Percentiles rank a stretch among this genome's conserved stretches.
Conservation (phyloP, 2,329 filamentous ascomycete species). For the Lachnellula suecica region DNA sequence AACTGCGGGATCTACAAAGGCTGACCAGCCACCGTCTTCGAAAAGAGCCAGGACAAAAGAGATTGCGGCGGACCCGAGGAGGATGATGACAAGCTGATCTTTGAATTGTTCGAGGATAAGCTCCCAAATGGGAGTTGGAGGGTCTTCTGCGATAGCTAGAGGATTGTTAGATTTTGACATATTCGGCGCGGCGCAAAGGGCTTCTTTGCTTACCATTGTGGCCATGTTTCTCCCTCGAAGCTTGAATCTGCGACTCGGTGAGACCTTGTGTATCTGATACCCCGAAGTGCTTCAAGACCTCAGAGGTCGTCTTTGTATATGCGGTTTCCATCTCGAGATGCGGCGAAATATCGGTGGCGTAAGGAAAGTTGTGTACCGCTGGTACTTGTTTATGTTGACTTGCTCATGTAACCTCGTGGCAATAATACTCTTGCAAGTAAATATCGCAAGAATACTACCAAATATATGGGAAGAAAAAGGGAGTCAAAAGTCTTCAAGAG, state of each 20-base stretch:
- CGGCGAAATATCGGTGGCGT: slow-evolving; percentile 5
- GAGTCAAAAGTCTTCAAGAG: neutral
- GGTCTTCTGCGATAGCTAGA: slow-evolving; percentile 78
- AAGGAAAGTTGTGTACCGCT: slow-evolving; percentile 13
- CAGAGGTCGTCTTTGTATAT: slow-evolving; percentile 55
- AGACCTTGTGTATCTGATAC: slow-evolving; percentile 57
- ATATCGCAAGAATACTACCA: slow-evolving; percentile 7
- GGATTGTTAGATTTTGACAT: slow-evolving; percentile 20
- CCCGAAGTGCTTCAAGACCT: slow-evolving; percentile 58
- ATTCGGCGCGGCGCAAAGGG: slow-evolving; percentile 12
- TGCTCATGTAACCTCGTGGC: slow-evolving; percentile 14
- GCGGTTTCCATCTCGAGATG: slow-evolving; percentile 57
- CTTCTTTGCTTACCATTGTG: slow-evolving; percentile 57
- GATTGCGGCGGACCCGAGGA: slow-evolving; percentile 87
- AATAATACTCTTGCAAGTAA: slow-evolving; percentile 10
- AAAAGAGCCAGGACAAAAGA: slow-evolving; percentile 93
- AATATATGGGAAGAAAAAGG: slow-evolving; percentile 1
- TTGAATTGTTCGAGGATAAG: slow-evolving; percentile 98
- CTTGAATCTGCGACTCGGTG: slow-evolving; percentile 55
- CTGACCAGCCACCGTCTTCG: slow-evolving; percentile 90
- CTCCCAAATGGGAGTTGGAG: slow-evolving; percentile 93
- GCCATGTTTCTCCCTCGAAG: slow-evolving; percentile 58
- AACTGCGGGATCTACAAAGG: slow-evolving; percentile 93
- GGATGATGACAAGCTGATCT: slow-evolving; percentile 94
- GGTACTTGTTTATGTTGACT: slow-evolving; percentile 12